These are phyloP conservation scores for Vitis hybrid DNA, from an alignment of 177 flowering plant species.

Conservation along the genomic window DNA sequence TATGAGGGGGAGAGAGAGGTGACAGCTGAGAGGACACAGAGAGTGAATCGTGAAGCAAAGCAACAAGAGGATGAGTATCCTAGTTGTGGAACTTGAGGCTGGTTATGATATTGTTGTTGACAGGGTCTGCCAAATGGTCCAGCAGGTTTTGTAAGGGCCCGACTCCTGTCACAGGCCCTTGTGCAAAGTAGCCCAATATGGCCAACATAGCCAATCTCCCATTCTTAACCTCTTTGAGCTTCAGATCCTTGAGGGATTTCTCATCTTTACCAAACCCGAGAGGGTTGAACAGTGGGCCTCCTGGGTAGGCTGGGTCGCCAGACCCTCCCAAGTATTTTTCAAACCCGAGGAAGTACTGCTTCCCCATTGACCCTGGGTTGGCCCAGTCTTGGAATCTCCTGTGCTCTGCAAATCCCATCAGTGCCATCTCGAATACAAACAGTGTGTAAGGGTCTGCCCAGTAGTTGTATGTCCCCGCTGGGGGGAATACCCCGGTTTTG, in stretches of 20 bases:
- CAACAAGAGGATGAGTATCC: neutral
- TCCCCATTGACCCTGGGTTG: conserved; percentile 88
- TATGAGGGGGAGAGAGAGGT: neutral
- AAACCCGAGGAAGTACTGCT: conserved; percentile 85
- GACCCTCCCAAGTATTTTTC: conserved; percentile 84
- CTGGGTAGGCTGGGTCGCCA: conserved; percentile 87
- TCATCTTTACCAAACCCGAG: conserved; percentile 90
- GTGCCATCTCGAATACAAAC: conserved; percentile 84
- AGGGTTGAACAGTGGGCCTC: conserved; percentile 93
- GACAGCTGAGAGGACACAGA: neutral
- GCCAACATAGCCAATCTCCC: conserved; percentile 98
- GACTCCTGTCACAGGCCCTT: conserved; percentile 83
- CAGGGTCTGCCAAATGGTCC: conserved; percentile 93
- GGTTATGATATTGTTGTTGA: conserved; percentile 94
- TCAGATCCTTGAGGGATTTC: conserved; percentile 84
- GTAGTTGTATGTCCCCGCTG: conserved; percentile 89
- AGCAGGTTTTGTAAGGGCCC: conserved; percentile 93
- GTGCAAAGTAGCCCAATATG: conserved; percentile 81
- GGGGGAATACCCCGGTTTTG: conserved; percentile 92
- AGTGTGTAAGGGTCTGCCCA: conserved; percentile 96
- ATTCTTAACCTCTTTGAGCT: conserved; percentile 93
- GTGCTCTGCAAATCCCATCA: conserved; percentile 98
- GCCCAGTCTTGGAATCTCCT: conserved; percentile 86
- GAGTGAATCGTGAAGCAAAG: neutral
- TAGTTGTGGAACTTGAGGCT: conserved; percentile 85